phyloP scores from a whole-genome alignment of 2,329 filamentous ascomycete species.

The Fusarium sublunatum region DNA sequence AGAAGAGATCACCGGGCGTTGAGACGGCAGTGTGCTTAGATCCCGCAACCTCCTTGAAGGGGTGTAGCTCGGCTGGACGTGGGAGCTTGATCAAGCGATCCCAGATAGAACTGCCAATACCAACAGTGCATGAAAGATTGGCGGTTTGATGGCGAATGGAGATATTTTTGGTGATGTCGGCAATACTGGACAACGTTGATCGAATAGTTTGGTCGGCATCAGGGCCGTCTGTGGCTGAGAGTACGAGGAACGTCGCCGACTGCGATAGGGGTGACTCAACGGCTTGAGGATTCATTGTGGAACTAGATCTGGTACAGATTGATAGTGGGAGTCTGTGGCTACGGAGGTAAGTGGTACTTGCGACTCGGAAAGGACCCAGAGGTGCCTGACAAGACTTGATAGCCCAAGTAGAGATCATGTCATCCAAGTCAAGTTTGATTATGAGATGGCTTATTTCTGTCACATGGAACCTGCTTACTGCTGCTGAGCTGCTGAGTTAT shows the following conservation, averaged over 20 bases:
- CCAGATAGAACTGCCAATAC: slow-evolving; percentile 65
- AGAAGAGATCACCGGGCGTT: slow-evolving; percentile 67
- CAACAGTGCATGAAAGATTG: slow-evolving; percentile 63
- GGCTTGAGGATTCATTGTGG: slow-evolving; percentile 49
- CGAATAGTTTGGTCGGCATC: slow-evolving; percentile 56
- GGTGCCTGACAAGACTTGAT: slow-evolving; percentile 2
- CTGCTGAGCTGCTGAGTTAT: not conserved
- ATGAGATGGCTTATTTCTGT: too few relatives aligned
- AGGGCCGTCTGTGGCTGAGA: slow-evolving; percentile 53
- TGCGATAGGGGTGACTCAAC: slow-evolving; percentile 64
- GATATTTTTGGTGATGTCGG: slow-evolving; percentile 63
- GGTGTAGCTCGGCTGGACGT: slow-evolving; percentile 63
- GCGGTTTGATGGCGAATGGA: slow-evolving; percentile 59
- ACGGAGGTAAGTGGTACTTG: not conserved
- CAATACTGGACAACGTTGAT: slow-evolving; percentile 57
- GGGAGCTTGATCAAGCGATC: slow-evolving; percentile 57
- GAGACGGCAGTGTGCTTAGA: slow-evolving; percentile 62
- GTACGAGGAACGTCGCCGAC: slow-evolving; percentile 65
- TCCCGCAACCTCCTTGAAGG: slow-evolving; percentile 61
- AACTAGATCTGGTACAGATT: not conserved
- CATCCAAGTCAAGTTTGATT: not conserved
- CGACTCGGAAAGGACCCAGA: not conserved
- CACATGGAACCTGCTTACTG: too few relatives aligned
- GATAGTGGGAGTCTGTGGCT: not conserved
- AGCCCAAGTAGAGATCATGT: slow-evolving; percentile 5